Evolutionary conservation across 352 stramenopile genomes (phyloP).

Genomic region (Phytophthora podocarpi): DNA sequence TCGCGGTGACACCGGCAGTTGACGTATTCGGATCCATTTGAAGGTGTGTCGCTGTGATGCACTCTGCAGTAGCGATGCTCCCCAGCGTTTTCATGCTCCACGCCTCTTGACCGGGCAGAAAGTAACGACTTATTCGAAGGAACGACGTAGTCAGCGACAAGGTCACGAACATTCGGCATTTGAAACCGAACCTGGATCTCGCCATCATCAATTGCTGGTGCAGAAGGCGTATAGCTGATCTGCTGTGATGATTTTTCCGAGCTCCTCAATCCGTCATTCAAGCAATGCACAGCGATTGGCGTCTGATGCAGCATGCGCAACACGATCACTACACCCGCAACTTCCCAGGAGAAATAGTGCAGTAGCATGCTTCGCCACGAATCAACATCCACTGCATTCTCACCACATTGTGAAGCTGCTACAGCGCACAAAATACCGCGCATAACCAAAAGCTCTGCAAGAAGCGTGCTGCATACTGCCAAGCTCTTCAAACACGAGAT

Average conservation of each 20-base stretch:
- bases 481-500: slow-evolving; percentile 24
- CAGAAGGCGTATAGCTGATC: not conserved
- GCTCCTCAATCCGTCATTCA: not conserved
- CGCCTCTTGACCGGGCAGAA: not conserved
- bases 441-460: slow-evolving; percentile 22
- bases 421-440: slow-evolving; percentile 16
- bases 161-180: slow-evolving; percentile 8
- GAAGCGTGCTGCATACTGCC: slow-evolving; percentile 22
- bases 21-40: slow-evolving; percentile 17
- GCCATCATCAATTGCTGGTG: slow-evolving; percentile 5
- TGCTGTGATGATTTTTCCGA: not conserved
- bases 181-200: slow-evolving; percentile 31
- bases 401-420: not conserved
- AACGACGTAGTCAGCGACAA: slow-evolving; percentile 27
- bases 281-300: slow-evolving; percentile 25
- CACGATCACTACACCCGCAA: slow-evolving; percentile 16
- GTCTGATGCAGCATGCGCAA: slow-evolving; percentile 28
- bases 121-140: slow-evolving; percentile 21
- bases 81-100: slow-evolving; percentile 1
- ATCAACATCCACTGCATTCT: not conserved
- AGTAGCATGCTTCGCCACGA: slow-evolving; percentile 19
- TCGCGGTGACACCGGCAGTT: slow-evolving; percentile 19
- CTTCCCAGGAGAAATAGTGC: slow-evolving; percentile 28
- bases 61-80: slow-evolving; percentile 17
- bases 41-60: not conserved